Base-by-base conservation (phyloP, 352 stramenopile genomes). In the Phytophthora chlamydospora region DNA sequence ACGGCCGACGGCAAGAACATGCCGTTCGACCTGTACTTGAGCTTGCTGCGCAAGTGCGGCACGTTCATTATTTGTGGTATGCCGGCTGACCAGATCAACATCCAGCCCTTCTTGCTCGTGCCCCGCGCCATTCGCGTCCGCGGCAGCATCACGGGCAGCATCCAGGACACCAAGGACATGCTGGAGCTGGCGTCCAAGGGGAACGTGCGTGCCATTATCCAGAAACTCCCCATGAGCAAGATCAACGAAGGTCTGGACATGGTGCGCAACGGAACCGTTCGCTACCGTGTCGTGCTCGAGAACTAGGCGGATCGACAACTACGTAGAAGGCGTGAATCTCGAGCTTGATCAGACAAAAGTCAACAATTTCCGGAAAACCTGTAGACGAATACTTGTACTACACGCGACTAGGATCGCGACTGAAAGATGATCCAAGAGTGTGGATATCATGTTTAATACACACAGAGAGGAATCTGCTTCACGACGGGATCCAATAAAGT, bases 301-400 rank as follows among this genome's bases (percentile, higher is more conserved):
- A 42, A 42, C 36, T 42, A 42, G 6, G 39, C 39, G 27, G 42
- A 34, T n/a, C n/a, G n/a, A n/a, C n/a, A n/a, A n/a, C n/a, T n/a
- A n/a, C n/a, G n/a, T n/a, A n/a, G n/a, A n/a, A n/a, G n/a, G n/a
- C n/a, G n/a, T n/a, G n/a, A n/a, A n/a, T n/a, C n/a, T n/a, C 21
- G 21, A 24, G 21, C 21, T 24, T 24, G 21, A 24, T 24, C 21
- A 24, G n/a, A n/a, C n/a, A n/a, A n/a, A n/a, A n/a, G n/a, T n/a
- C n/a, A 24, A 24, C 21, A 3, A 3, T 24, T 24, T 24, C 21
- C 21, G 1, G 21, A 24, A 24, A 24, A 24, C 21, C 21, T 24
- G 21, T 24, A 24, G 21, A 24, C 21, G 3, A 24, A 24, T 24
- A 24, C 3, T 3, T 24, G 21, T 24, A 24, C n/a, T 24, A 3